Percentiles rank a stretch among this genome's conserved stretches.
phyloP scores from a whole-genome alignment of 2,329 filamentous ascomycete species.

The Aspergillus sp. region DNA sequence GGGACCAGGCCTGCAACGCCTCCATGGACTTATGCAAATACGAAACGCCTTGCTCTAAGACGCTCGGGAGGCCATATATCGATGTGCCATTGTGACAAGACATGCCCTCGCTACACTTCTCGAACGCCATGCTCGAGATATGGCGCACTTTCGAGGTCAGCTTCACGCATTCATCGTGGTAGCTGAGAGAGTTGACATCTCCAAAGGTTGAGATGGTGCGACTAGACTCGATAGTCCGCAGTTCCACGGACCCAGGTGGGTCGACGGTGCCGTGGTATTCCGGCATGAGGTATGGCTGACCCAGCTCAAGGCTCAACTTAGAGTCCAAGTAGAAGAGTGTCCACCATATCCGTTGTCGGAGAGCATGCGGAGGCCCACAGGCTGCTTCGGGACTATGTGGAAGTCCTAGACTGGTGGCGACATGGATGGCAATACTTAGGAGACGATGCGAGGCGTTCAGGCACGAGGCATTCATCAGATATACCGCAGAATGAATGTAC shows the following conservation, averaged over 20 bases:
- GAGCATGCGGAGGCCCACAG: conserved; percentile 35
- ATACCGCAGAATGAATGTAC: not conserved
- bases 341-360: conserved; percentile 55
- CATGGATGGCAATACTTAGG: conserved; percentile 11
- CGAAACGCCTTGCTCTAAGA: not conserved
- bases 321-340: conserved; percentile 49
- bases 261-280: conserved; percentile 38
- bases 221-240: conserved; percentile 18
- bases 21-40: conserved; percentile 28
- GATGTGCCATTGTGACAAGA: conserved; percentile 21
- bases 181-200: conserved; percentile 41
- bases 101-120: conserved; percentile 24
- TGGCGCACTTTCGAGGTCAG: conserved; percentile 32
- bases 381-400: conserved; percentile 44
- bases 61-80: conserved; percentile 8
- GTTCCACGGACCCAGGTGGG: conserved; percentile 19
- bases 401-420: conserved; percentile 48
- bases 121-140: conserved; percentile 37
- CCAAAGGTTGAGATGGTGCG: conserved; percentile 32
- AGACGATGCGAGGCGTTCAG: not conserved
- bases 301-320: conserved; percentile 47
- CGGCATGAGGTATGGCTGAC: conserved; percentile 42
- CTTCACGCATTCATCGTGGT: conserved; percentile 31
- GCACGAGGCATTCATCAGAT: not conserved
- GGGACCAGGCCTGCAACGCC: conserved; percentile 27